phyloP scores from a whole-genome alignment of 2,329 filamentous ascomycete species.

The Pseudogymnoascus sp. region DNA sequence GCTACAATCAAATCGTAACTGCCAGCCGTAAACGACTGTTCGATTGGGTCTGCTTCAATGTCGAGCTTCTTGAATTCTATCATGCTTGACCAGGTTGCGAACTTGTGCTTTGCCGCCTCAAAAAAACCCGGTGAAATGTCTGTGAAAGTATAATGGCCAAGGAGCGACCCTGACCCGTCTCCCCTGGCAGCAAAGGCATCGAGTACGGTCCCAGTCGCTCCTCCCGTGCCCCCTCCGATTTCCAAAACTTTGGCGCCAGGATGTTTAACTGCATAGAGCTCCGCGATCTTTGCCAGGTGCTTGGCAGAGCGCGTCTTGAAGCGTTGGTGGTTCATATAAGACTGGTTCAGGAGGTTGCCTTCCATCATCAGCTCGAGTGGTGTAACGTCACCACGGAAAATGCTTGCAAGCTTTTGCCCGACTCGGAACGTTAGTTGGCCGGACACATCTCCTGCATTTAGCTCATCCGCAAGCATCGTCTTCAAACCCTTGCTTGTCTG shows the following conservation, averaged over 20 bases:
- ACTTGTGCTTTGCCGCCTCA: conserved; percentile 20
- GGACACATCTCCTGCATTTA: too few species aligned
- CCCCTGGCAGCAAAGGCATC: not conserved
- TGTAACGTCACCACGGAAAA: too few species aligned
- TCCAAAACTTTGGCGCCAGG: conserved; percentile 30
- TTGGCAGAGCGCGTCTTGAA: not conserved
- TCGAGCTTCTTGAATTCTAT: conserved; percentile 26
- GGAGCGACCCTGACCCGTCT: conserved; percentile 11
- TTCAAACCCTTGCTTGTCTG: too few species aligned
- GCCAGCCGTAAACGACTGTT: conserved; percentile 17
- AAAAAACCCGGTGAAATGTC: conserved; percentile 24
- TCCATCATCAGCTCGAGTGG: not conserved
- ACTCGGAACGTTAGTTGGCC: too few species aligned
- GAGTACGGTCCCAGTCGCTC: conserved; percentile 17
- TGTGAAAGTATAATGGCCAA: conserved; percentile 3
- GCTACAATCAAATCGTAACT: conserved; percentile 21
- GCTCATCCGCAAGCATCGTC: too few species aligned
- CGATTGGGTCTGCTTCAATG: conserved; percentile 13
- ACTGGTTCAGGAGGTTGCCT: not conserved
- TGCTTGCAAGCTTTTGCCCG: too few species aligned
- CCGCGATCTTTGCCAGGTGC: not conserved
- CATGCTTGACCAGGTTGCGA: conserved; percentile 5
- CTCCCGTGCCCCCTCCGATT: conserved; percentile 36
- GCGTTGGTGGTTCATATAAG: not conserved
- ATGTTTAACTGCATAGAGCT: conserved; percentile 24